Evolutionary conservation across 495 filamentous ascomycete genomes (phyloP).

Genomic region (Trichocladium uniseriatum): DNA sequence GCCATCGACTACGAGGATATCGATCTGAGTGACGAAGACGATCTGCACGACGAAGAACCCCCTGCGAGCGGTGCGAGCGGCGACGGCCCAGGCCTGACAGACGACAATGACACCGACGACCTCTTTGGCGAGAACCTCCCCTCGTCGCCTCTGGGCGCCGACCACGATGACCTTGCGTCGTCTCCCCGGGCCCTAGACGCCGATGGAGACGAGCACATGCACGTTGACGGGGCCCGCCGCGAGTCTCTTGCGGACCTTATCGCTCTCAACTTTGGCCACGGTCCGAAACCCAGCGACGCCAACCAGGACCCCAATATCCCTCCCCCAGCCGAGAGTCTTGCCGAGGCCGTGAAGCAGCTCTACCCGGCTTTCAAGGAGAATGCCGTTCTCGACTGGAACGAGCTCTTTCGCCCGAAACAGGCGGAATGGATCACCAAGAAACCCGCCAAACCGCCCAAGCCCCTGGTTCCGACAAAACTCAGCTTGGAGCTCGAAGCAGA

Average conservation of each 20-base stretch:
- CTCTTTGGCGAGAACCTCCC: slow-evolving; percentile 38
- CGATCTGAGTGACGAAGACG: slow-evolving; percentile 58
- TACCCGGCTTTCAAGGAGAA: slow-evolving; percentile 64
- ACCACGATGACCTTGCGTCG: slow-evolving; percentile 23
- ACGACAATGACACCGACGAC: slow-evolving; percentile 45
- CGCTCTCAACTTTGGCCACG: slow-evolving; percentile 39
- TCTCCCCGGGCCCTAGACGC: slow-evolving; percentile 29
- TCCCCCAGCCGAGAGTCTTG: slow-evolving; percentile 51
- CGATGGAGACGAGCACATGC: slow-evolving; percentile 25
- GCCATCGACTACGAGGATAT: slow-evolving; percentile 78
- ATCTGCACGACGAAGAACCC: slow-evolving; percentile 39
- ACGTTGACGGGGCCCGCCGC: slow-evolving; percentile 12
- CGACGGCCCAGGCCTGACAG: slow-evolving; percentile 39
- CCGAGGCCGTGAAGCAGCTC: slow-evolving; percentile 57
- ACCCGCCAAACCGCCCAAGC: slow-evolving; percentile 65
- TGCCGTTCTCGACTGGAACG: slow-evolving; percentile 56
- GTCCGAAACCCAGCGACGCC: slow-evolving; percentile 24
- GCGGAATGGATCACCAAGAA: slow-evolving; percentile 60
- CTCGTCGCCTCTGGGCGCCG: slow-evolving; percentile 27
- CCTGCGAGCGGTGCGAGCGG: slow-evolving; percentile 23
- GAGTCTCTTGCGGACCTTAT: slow-evolving; percentile 23
- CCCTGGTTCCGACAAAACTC: slow-evolving; percentile 75
- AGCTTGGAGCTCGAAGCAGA: slow-evolving; percentile 74
- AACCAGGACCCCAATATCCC: slow-evolving; percentile 44
- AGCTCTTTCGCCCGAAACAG: slow-evolving; percentile 64